Evolutionary conservation across 169 alveolate species (phyloP).

Genomic region (Miamiensis avidus): DNA sequence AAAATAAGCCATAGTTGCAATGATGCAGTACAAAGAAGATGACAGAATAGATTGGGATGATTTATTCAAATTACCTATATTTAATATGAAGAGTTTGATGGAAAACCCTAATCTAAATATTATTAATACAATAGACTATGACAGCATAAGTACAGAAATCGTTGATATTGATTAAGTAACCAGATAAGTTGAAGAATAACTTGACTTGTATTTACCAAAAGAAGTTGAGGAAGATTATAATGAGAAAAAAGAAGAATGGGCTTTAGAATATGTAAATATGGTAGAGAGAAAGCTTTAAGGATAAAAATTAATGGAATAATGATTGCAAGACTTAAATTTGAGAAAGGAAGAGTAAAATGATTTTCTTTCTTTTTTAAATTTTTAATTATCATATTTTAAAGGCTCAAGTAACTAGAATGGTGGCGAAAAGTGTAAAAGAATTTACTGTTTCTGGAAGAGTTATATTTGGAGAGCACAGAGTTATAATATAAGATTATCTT

Average conservation of each 20-base stretch:
- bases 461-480: neutral
- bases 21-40: slow-evolving; percentile 27
- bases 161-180: neutral
- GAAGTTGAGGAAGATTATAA: neutral
- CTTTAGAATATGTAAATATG: neutral
- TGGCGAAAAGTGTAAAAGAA: neutral
- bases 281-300: neutral
- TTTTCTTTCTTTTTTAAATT: no score
- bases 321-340: neutral
- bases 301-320: neutral
- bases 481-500: neutral
- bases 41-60: slow-evolving; percentile 44
- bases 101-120: neutral
- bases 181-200: neutral
- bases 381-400: no score
- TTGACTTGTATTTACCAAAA: neutral
- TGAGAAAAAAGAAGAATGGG: neutral
- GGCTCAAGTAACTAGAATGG: neutral
- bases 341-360: neutral
- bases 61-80: slow-evolving; percentile 29
- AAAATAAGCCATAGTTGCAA: slow-evolving; percentile 15
- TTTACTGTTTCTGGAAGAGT: neutral
- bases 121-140: neutral
- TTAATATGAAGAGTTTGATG: slow-evolving; percentile 9
- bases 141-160: no score